A percentile compares a stretch with the other conserved stretches of the same genome.
These are phyloP conservation scores for Lecanicillium sp. DNA, from an alignment of 2,329 filamentous ascomycete genomes.

Conservation along the genomic window DNA sequence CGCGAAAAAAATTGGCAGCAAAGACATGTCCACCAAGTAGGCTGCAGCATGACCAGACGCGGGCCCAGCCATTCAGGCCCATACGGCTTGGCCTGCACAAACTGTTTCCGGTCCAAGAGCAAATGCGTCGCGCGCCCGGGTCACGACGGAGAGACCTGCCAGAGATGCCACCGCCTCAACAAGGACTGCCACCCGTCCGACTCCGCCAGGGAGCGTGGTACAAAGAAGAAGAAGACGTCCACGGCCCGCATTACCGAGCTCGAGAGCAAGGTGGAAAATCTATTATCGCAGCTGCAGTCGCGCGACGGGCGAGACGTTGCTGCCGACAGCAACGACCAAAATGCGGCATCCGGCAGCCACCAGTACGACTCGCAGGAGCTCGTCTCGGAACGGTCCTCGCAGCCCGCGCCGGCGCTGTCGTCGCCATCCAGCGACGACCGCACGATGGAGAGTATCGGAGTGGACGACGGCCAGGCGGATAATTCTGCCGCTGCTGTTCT, in stretches of 20 bases:
- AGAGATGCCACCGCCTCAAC: slow-evolving; percentile 1
- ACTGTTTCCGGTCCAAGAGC: slow-evolving; percentile 7
- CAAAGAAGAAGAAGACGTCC: background rate
- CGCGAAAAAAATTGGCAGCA: slow-evolving; percentile 22
- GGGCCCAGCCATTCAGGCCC: slow-evolving; percentile 5
- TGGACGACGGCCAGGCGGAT: background rate
- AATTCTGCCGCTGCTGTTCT: background rate
- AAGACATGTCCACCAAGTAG: background rate
- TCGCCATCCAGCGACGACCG: background rate
- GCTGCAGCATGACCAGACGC: background rate
- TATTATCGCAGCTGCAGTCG: background rate
- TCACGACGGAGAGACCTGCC: background rate
- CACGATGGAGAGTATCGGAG: background rate
- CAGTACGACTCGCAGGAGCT: background rate
- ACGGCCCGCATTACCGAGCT: background rate
- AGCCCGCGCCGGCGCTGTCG: background rate
- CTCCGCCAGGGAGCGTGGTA: background rate
- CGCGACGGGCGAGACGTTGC: background rate
- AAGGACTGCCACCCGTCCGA: slow-evolving; percentile 5
- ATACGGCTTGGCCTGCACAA: slow-evolving; percentile 3
- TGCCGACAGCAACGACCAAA: background rate
- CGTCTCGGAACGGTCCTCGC: background rate
- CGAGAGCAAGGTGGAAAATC: background rate
- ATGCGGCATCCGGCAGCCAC: background rate
- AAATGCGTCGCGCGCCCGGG: background rate